Evolutionary conservation across 2,329 filamentous ascomycete genomes (phyloP).

Genomic region (Aspergillus novoparasiticus): DNA sequence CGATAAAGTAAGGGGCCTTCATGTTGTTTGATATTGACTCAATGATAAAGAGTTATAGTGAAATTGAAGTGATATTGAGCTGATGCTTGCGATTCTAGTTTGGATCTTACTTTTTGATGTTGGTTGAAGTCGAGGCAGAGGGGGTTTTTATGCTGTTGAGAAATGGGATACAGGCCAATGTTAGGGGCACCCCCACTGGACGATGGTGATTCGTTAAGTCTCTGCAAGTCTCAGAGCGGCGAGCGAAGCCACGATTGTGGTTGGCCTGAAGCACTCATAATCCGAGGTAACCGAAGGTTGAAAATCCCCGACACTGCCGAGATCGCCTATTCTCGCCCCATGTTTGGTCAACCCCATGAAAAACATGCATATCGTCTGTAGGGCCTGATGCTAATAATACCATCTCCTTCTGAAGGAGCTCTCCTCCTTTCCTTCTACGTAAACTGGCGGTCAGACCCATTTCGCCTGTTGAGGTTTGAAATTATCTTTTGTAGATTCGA

Average conservation of each 20-base stretch:
- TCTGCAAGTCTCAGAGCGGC: background rate
- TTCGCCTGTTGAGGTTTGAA: background rate
- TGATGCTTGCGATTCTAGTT: background rate
- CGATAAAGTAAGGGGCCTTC: conserved; percentile 24
- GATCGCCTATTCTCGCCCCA: background rate
- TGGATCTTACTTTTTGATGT: background rate
- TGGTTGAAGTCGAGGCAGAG: background rate
- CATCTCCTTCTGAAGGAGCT: background rate
- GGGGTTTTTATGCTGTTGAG: background rate
- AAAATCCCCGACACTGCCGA: background rate
- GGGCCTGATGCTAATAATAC: background rate
- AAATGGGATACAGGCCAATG: background rate
- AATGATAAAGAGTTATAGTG: background rate
- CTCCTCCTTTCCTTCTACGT: no score
- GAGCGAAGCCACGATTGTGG: background rate
- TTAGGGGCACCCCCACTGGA: background rate
- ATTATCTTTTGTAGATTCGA: background rate
- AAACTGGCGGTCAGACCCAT: background rate
- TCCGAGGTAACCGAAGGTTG: background rate
- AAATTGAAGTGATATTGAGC: background rate
- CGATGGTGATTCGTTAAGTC: background rate
- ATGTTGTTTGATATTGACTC: conserved; percentile 19
- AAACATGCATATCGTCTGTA: background rate
- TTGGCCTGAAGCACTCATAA: background rate
- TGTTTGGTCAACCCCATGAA: background rate